Evolutionary conservation across 2,329 filamentous ascomycete species (phyloP).

Genomic region (Trichoderma atroviride): DNA sequence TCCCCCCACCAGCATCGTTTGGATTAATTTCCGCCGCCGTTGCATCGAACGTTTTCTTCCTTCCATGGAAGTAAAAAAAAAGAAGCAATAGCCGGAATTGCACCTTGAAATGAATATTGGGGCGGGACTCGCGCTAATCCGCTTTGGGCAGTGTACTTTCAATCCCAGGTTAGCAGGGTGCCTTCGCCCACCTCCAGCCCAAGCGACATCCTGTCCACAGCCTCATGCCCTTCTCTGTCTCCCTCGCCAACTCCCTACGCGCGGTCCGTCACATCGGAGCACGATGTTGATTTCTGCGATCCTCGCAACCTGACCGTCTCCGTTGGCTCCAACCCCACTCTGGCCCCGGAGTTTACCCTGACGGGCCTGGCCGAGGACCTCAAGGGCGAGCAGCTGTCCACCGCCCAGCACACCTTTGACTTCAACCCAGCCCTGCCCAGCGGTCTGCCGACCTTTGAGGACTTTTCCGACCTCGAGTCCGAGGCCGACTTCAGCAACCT

Average conservation of each 20-base stretch:
- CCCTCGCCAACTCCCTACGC: constrained; percentile 83
- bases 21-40: constrained; percentile 4
- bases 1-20: no score
- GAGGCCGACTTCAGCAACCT: constrained; percentile 81
- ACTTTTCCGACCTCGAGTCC: constrained; percentile 85
- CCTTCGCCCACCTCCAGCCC: constrained; percentile 65
- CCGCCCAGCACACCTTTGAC: constrained; percentile 52
- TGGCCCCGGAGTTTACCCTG: constrained; percentile 66
- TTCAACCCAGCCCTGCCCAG: constrained; percentile 54
- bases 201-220: constrained; percentile 73
- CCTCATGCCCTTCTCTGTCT: constrained; percentile 81
- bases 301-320: constrained; percentile 84
- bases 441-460: constrained; percentile 75
- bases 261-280: constrained; percentile 67
- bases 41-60: constrained; percentile 12
- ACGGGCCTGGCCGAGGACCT: constrained; percentile 65
- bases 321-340: constrained; percentile 50
- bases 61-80: not conserved
- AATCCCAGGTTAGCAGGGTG: constrained; percentile 50
- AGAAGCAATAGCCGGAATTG: not conserved
- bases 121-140: constrained; percentile 43
- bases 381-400: constrained; percentile 54
- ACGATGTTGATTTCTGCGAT: constrained; percentile 85
- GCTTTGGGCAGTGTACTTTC: constrained; percentile 51
- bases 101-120: constrained; percentile 14